Evolutionary conservation across 345 rosid species (phyloP), one percentile per base, ranked within the genome.

Genomic region (Aurinia saxatilis): DNA sequence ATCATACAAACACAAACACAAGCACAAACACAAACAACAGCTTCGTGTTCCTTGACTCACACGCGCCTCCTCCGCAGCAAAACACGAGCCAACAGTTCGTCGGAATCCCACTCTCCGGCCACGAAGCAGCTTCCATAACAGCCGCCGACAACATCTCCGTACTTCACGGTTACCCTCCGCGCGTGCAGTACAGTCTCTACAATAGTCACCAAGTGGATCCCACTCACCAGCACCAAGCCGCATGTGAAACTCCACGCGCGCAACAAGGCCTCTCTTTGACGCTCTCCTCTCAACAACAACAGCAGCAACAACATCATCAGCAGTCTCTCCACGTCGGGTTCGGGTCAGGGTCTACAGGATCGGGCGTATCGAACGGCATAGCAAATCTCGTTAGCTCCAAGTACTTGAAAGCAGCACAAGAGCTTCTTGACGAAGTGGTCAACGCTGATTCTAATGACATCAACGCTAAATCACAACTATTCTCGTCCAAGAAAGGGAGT

Each of bases 321-420:
- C 67, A 60, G 41, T 30, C 66, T 52, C 54, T 68, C 31, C 73
- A 66, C 60, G 77, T 78, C 0, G 81, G 79, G 3, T 86, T 75
- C 38, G 77, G 90, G 55, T 78, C 85, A 6, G 88, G 80, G 6
- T 82, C 93, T 0, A 72, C 95, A 0, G 92, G 87, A 36, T 92
- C 96, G 6, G 93, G 87, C 0, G 85, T 86, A 60, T 82, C 91
- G 0, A 84, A 80, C 57, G 90, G 91, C 6, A 82, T 83, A 17
- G 88, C 87, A 30, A 69, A 82, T 52, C 90, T 84, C 25, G 85
- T 89, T 50, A 82, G 96, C 83, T 92, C 98, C 29, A 92, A 85
- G 83, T 89, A 81, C 85, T 77, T 92, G 80, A 92, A 92, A 52
- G 98, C 97, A 7, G 82, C 91, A 31, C 97, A 89, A 73, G 98